phyloP scores from a whole-genome alignment of 1,139 yeast species.

The Kodamaea ohmeri region DNA sequence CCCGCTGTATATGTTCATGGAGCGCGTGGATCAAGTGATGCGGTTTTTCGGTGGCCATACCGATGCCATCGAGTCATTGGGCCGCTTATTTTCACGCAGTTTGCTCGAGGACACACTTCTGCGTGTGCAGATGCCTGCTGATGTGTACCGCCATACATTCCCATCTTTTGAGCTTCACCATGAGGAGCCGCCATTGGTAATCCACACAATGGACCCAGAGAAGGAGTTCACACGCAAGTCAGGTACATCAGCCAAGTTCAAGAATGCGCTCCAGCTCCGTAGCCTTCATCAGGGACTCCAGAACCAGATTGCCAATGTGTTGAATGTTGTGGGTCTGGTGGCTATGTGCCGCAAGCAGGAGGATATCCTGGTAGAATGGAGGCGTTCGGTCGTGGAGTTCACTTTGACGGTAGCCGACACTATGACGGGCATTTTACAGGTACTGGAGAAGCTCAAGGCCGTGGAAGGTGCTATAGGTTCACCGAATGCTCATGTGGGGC shows the following conservation, averaged over 20 bases:
- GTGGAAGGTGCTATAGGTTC: no score
- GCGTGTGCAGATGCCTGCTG: constrained; percentile 45
- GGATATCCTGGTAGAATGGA: constrained; percentile 27
- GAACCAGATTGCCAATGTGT: constrained; percentile 43
- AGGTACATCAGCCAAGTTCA: constrained; percentile 44
- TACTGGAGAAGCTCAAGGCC: constrained; percentile 32
- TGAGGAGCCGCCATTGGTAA: constrained; percentile 36
- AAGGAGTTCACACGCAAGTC: constrained; percentile 3
- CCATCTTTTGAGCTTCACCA: constrained; percentile 27
- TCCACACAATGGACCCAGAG: constrained; percentile 33
- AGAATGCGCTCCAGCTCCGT: constrained; percentile 59
- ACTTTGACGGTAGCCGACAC: constrained; percentile 34
- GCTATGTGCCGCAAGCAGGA: constrained; percentile 48
- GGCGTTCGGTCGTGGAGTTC: constrained; percentile 42
- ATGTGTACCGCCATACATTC: constrained; percentile 45
- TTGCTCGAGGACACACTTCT: constrained; percentile 56
- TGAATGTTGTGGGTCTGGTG: constrained; percentile 36
- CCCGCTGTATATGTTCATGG: constrained; percentile 47
- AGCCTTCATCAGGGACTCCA: constrained; percentile 50
- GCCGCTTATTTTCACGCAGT: constrained; percentile 46
- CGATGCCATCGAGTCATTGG: constrained; percentile 31
- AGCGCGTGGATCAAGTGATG: constrained; percentile 47
- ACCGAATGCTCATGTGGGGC: no score
- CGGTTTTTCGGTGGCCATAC: constrained; percentile 38
- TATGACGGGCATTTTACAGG: constrained; percentile 19